Percentiles rank a stretch among this genome's conserved stretches.
These are phyloP conservation scores for Penicillium sumatraense DNA, from an alignment of 2,329 filamentous ascomycete genomes.

Conservation along the genomic window DNA sequence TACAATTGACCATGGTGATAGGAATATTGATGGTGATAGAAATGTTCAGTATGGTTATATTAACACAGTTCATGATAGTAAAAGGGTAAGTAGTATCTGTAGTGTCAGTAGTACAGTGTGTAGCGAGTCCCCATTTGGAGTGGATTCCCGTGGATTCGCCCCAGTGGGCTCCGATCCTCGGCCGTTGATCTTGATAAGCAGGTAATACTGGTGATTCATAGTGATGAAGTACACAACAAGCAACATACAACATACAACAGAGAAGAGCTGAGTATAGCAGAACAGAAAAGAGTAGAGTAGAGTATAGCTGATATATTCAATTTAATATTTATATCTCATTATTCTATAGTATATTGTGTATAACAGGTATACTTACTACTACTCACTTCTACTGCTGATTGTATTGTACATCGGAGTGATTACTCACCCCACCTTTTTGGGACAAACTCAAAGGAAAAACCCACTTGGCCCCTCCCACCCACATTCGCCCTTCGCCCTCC, in stretches of 20 bases:
- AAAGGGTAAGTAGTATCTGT: too few species aligned
- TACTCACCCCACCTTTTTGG: not conserved
- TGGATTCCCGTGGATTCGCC: constrained; percentile 14
- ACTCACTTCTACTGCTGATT: too few species aligned
- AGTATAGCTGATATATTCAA: too few species aligned
- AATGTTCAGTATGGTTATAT: too few species aligned
- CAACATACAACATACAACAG: not conserved
- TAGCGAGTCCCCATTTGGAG: not conserved
- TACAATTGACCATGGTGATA: too few species aligned
- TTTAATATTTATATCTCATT: too few species aligned
- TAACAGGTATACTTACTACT: not conserved
- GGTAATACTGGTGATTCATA: not conserved
- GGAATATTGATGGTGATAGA: too few species aligned
- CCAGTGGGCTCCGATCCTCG: constrained; percentile 20
- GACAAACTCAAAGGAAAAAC: constrained; percentile 13
- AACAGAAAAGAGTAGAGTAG: not conserved
- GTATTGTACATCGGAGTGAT: too few species aligned
- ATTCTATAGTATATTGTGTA: too few species aligned
- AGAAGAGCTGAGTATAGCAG: not conserved
- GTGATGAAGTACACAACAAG: too few species aligned
- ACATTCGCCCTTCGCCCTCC: not conserved
- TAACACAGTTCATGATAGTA: too few species aligned
- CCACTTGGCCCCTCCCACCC: constrained; percentile 17
- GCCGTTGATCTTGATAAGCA: constrained; percentile 17
- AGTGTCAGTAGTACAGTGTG: too few species aligned